A percentile compares a stretch with the other conserved stretches of the same genome.
Evolutionary conservation across 1,139 yeast species (phyloP).

Genomic region (Martiniozyma asiatica): DNA sequence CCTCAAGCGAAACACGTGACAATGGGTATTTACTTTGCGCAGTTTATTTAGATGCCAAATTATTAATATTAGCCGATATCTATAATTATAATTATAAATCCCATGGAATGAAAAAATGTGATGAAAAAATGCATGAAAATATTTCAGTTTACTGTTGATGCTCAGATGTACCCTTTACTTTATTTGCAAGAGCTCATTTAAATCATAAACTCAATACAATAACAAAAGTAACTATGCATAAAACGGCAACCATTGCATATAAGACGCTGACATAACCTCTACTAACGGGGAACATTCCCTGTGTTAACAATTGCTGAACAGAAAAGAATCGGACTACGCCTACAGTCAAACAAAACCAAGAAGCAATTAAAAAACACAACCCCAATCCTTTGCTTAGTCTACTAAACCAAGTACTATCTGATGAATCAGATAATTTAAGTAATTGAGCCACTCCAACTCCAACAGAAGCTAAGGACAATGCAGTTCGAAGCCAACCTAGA

Average conservation of each 20-base stretch:
- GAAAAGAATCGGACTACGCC: slow-evolving; percentile 11
- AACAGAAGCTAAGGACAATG: slow-evolving; percentile 40
- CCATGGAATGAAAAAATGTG: no score
- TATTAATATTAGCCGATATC: no score
- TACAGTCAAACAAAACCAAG: slow-evolving; percentile 7
- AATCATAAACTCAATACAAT: no score
- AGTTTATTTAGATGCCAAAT: no score
- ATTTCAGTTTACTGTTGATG: no score
- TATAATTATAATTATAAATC: no score
- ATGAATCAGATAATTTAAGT: slow-evolving; percentile 26
- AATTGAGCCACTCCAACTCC: slow-evolving; percentile 48
- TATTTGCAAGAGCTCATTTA: no score
- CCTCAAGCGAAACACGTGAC: slow-evolving; percentile 8
- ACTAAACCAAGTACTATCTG: slow-evolving; percentile 1
- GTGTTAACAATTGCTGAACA: slow-evolving; percentile 30
- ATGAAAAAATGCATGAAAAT: no score
- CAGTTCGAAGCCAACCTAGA: slow-evolving; percentile 27
- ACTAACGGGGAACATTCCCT: slow-evolving; percentile 36
- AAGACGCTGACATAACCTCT: slow-evolving; percentile 7
- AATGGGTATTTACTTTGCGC: not conserved
- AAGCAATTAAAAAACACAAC: slow-evolving; percentile 9
- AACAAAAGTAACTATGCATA: slow-evolving; percentile 14
- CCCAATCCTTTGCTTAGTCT: slow-evolving; percentile 12
- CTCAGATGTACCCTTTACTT: no score
- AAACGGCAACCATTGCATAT: slow-evolving; percentile 21